Evolutionary conservation across 345 rosid genomes (phyloP), one percentile per base, ranked within the genome.

Genomic region (Eucalyptus urophylla): DNA sequence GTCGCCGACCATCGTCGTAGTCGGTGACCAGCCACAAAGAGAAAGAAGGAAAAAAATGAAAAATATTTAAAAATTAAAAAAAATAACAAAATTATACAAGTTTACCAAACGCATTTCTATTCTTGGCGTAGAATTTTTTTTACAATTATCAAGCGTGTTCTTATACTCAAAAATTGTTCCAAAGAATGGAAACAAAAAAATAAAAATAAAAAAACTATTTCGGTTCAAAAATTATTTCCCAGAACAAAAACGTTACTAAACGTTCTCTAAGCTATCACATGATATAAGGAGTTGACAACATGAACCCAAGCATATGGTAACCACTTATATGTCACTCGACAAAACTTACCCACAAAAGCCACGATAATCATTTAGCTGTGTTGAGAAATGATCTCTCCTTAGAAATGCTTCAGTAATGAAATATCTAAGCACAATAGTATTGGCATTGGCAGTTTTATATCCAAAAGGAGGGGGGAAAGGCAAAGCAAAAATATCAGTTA

Each of bases 181-280:
- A 1, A 49, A 5, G 0, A 49, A 5, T 2, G 14, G 1, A 49
- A 49, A 49, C 13, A 47, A 49, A 49, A 49, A 49, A 49, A 37
- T 4, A 37, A 49, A 2, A 49, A 49, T 12, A 49, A 47, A 49
- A 49, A 49, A 49, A 49, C 14, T 49, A 49, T 49, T 49, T 49
- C 0, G 5, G 14, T 49, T 49, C 16, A 49, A 49, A 49, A 49
- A 4, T 49, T 5, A 1, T 49, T 49, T 2, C 1, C 6, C 1
- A 0, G 5, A 13, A 49, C 2, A 5, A 0, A 49, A 49, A 1
- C 50, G 0, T 49, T 49, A 49, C 5, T 3, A 5, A 14, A 49
- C 10, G 3, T 11, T 45, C 9, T 7, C 50, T 49, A 49, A 37
- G 47, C 8, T 37, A 76, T 5, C 47, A 3, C 8, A 2, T 37